Evolutionary conservation across 2,329 filamentous ascomycete species (phyloP).

Genomic region (Didymella lethalis): DNA sequence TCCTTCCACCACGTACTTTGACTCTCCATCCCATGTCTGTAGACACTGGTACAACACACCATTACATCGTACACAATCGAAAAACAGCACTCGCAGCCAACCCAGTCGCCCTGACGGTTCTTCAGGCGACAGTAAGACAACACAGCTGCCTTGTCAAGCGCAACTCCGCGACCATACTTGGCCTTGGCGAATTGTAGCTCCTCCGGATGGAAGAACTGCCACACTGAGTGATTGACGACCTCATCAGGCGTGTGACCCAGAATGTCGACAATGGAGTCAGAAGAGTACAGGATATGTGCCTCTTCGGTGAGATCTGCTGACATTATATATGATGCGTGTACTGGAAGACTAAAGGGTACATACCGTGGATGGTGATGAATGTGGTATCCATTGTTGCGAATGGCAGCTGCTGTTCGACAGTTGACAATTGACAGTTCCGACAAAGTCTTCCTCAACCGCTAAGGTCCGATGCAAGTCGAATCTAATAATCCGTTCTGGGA

Average conservation of each 20-base stretch:
- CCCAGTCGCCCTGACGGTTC: slow-evolving; percentile 73
- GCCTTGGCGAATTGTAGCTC: slow-evolving; percentile 78
- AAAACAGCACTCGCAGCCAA: slow-evolving; percentile 87
- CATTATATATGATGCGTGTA: slow-evolving; percentile 23
- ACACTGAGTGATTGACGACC: slow-evolving; percentile 77
- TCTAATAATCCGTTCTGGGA: slow-evolving; percentile 50
- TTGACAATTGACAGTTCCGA: slow-evolving; percentile 3
- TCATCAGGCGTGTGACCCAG: slow-evolving; percentile 81
- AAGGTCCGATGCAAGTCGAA: slow-evolving; percentile 41
- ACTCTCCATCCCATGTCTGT: slow-evolving; percentile 72
- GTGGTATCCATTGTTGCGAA: slow-evolving; percentile 70
- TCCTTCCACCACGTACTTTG: slow-evolving; percentile 68
- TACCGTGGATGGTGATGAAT: slow-evolving; percentile 91
- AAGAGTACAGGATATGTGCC: slow-evolving; percentile 82
- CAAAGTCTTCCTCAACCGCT: slow-evolving; percentile 30
- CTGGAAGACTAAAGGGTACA: slow-evolving; percentile 42
- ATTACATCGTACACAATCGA: slow-evolving; percentile 88
- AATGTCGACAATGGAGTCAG: slow-evolving; percentile 83
- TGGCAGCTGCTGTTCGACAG: slow-evolving; percentile 3
- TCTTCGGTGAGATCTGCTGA: slow-evolving; percentile 73
- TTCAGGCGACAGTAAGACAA: slow-evolving; percentile 79
- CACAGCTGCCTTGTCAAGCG: slow-evolving; percentile 84
- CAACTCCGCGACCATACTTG: slow-evolving; percentile 75
- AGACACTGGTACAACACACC: slow-evolving; percentile 83
- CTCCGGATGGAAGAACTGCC: slow-evolving; percentile 86